Conservation (phyloP, 2,329 filamentous ascomycete species). For the Fusarium algeriense region DNA sequence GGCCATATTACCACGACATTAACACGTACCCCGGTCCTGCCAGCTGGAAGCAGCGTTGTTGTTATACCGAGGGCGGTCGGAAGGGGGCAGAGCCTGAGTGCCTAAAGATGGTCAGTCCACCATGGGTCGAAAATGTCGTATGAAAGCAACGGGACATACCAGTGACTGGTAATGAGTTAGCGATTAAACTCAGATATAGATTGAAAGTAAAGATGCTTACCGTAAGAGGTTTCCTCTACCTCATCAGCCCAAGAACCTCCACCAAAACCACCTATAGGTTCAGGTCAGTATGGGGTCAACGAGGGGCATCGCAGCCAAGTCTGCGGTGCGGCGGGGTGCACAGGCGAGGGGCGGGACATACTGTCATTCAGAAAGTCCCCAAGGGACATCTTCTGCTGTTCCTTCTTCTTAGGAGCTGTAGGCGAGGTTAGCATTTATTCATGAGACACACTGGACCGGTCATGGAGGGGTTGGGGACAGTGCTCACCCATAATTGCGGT, state of each 20-base stretch:
- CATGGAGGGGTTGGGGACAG: constrained; percentile 26
- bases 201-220: constrained; percentile 64
- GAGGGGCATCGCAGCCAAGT: constrained; percentile 39
- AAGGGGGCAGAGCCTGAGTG: constrained; percentile 68
- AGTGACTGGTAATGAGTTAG: constrained; percentile 51
- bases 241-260: constrained; percentile 97
- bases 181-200: constrained; percentile 35
- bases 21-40: constrained; percentile 59
- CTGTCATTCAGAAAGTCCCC: constrained; percentile 95
- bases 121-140: constrained; percentile 20
- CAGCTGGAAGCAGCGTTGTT: constrained; percentile 53
- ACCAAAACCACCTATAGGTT: constrained; percentile 60
- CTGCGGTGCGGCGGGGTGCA: constrained; percentile 40
- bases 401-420: constrained; percentile 90
- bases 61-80: constrained; percentile 58
- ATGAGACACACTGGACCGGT: neutral
- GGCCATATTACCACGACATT: neutral
- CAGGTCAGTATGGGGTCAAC: constrained; percentile 44
- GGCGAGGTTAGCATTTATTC: constrained; percentile 28
- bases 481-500: constrained; percentile 73
- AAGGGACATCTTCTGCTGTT: constrained; percentile 96
- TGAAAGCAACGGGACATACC: constrained; percentile 49
- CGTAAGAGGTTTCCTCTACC: constrained; percentile 84
- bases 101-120: constrained; percentile 55
- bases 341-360: constrained; percentile 64